Evolutionary conservation across 1,139 yeast species (phyloP).

Genomic region (Zygosaccharomyces sapae): DNA sequence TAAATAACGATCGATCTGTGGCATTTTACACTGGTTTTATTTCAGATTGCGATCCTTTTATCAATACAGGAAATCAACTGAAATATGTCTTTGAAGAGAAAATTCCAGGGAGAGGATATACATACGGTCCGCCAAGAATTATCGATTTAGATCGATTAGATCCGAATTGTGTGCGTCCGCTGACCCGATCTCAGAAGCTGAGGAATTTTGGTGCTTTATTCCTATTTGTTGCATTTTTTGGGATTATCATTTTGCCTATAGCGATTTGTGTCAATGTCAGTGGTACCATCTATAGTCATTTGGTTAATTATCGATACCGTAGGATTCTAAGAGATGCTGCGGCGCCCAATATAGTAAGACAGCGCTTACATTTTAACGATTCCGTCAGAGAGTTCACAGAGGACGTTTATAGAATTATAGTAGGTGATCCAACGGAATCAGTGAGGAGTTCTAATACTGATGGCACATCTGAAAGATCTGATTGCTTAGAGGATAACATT

Average conservation of each 20-base stretch:
- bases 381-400: slow-evolving; percentile 24
- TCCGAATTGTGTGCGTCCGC: slow-evolving; percentile 15
- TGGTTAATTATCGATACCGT: slow-evolving; percentile 28
- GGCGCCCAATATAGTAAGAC: slow-evolving; percentile 20
- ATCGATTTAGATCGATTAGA: slow-evolving; percentile 48
- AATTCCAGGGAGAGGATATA: slow-evolving; percentile 28
- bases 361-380: slow-evolving; percentile 23
- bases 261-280: slow-evolving; percentile 26
- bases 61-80: slow-evolving; percentile 34
- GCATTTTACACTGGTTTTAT: slow-evolving; percentile 53
- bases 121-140: slow-evolving; percentile 44
- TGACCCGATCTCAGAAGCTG: slow-evolving; percentile 10
- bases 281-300: slow-evolving; percentile 34
- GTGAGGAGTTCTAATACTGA: slow-evolving; percentile 10
- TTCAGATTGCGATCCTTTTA: slow-evolving; percentile 46
- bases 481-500: slow-evolving; percentile 7
- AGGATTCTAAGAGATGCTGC: slow-evolving; percentile 24
- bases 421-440: slow-evolving; percentile 19
- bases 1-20: slow-evolving; percentile 67
- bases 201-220: slow-evolving; percentile 12
- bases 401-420: slow-evolving; percentile 23
- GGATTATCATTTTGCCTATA: slow-evolving; percentile 27
- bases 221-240: slow-evolving; percentile 13
- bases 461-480: slow-evolving; percentile 9
- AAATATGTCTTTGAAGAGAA: slow-evolving; percentile 32